Evolutionary conservation across 2,329 filamentous ascomycete genomes (phyloP).

Genomic region (Simplicillium sp.): DNA sequence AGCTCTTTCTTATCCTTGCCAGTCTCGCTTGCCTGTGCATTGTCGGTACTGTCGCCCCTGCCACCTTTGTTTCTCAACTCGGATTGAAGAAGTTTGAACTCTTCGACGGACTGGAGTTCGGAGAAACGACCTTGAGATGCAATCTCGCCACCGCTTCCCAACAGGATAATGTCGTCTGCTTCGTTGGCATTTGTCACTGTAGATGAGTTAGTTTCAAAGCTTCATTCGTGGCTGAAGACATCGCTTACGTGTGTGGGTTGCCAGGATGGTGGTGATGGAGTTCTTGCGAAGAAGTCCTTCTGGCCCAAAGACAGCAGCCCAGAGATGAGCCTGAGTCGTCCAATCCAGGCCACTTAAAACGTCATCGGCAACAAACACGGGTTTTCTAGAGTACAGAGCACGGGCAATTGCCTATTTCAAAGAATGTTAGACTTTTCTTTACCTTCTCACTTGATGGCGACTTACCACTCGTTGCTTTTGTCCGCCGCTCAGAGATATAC

Average conservation of each 20-base stretch:
- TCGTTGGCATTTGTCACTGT: neutral
- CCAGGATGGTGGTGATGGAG: constrained; percentile 14
- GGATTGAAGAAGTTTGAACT: constrained; percentile 9
- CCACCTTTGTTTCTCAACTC: too few relatives aligned
- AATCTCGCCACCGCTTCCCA: constrained; percentile 11
- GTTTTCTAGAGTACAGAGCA: constrained; percentile 13
- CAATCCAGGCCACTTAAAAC: constrained; percentile 24
- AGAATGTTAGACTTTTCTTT: constrained; percentile 1
- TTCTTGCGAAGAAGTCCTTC: constrained; percentile 18
- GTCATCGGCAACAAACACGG: constrained; percentile 20
- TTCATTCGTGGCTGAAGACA: constrained; percentile 7
- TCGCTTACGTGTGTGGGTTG: constrained; percentile 19
- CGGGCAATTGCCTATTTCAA: constrained; percentile 19
- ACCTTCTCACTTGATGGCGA: neutral
- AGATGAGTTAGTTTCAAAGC: too few relatives aligned
- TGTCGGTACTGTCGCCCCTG: too few relatives aligned
- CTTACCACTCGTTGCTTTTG: constrained; percentile 30
- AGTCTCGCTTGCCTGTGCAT: too few relatives aligned
- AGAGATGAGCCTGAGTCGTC: constrained; percentile 26
- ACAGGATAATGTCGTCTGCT: constrained; percentile 13
- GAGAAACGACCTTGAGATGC: constrained; percentile 10
- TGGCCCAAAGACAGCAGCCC: constrained; percentile 22
- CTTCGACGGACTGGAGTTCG: constrained; percentile 3
- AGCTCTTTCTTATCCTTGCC: too few relatives aligned
- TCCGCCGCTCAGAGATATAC: constrained; percentile 31